Evolutionary conservation across 257 asterid species (phyloP), one percentile per base, ranked within the genome.

Genomic region (Ocimum tenuiflorum): DNA sequence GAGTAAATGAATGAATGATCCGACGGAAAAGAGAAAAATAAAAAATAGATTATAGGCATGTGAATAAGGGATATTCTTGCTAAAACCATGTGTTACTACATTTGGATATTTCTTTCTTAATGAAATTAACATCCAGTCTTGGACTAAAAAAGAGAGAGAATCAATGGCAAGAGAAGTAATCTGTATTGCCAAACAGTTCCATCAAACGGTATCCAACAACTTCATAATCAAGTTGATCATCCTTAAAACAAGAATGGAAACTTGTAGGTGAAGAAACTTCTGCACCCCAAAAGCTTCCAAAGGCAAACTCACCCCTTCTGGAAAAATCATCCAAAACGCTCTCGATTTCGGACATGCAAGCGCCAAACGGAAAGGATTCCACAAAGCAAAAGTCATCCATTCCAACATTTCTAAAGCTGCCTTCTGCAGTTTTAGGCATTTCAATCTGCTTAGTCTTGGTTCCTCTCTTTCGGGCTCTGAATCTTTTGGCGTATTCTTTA

Each of bases 231-330:
- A 84, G 18, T 70, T 82, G 82, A 4, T 74, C 79, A 23, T 78
- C 74, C 41, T 17, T 56, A 27, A 85, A n/a, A 54, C 85, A 73
- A 47, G 83, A 57, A 51, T 74, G 65, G 8, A 83, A 81, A 45
- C 76, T 62, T 61, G 77, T 76, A 5, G 55, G 49, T 11, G 74
- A 47, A 20, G 68, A 69, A 11, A 35, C 63, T 15, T 80, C 85
- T 24, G 75, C 78, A 72, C 81, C 84, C 95, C 88, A 86, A 69
- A 91, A 91, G 62, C 96, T 86, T 31, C 96, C 97, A 60, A 91
- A 91, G 39, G 75, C 91, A 80, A 91, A 91, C 74, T 78, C 88
- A 3, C 97, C 97, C 75, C 75, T 74, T 38, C 70, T 69, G 11
- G 86, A 86, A 62, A 86, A 75, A 10, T 84, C 91, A 67, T 77